A percentile compares a stretch with the other conserved stretches of the same genome.
Conservation (phyloP, 2,329 filamentous ascomycete genomes). For the Didymella lethalis region DNA sequence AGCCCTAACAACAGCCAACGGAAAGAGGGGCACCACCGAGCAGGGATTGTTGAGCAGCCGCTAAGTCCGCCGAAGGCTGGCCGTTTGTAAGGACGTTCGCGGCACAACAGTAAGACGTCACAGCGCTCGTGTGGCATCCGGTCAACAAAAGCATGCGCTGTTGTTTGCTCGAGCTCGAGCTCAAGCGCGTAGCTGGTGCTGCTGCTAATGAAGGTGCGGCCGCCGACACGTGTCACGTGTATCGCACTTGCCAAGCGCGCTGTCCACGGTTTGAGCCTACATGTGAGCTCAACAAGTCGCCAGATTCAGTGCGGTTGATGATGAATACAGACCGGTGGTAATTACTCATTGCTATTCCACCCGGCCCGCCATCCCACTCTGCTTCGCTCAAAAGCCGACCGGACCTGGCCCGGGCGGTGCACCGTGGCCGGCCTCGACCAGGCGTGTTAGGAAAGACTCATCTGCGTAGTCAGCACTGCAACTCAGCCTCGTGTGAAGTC, state of each 20-base stretch:
- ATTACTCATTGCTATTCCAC: constrained; percentile 25
- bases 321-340: constrained; percentile 15
- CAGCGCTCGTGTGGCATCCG: constrained; percentile 6
- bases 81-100: constrained; percentile 19
- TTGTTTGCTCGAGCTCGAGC: constrained; percentile 1
- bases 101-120: constrained; percentile 14
- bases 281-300: constrained; percentile 20
- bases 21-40: constrained; percentile 22
- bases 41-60: constrained; percentile 24
- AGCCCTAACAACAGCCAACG: constrained; percentile 20
- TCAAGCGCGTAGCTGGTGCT: neutral
- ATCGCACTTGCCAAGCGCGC: constrained; percentile 5
- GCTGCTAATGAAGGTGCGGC: constrained; percentile 4
- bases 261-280: constrained; percentile 4
- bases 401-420: constrained; percentile 17
- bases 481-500: constrained; percentile 15
- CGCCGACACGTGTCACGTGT: constrained; percentile 6
- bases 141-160: constrained; percentile 2
- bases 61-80: constrained; percentile 26
- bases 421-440: constrained; percentile 14
- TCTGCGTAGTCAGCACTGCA: constrained; percentile 20
- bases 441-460: constrained; percentile 16
- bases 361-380: constrained; percentile 25
- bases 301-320: constrained; percentile 12
- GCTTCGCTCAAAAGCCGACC: constrained; percentile 21